These are phyloP conservation scores for Zangia roseola DNA, from an alignment of 768 basidiomycete species.

Conservation along the genomic window DNA sequence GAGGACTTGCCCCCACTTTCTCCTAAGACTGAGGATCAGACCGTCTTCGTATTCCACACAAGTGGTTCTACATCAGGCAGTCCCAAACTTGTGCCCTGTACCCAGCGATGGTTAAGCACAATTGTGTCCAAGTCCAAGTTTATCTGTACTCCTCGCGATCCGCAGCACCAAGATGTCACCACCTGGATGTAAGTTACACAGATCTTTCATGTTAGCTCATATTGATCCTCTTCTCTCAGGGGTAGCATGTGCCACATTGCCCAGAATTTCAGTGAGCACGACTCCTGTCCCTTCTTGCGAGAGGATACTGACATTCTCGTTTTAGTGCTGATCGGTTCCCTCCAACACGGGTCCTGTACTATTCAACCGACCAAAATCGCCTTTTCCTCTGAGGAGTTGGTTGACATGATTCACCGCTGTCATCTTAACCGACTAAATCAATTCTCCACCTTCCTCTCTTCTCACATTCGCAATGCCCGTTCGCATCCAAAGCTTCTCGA, in stretches of 20 bases:
- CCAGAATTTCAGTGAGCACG: slow-evolving; percentile 66
- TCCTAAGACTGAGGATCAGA: slow-evolving; percentile 38
- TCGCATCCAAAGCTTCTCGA: slow-evolving; percentile 59
- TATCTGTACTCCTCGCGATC: slow-evolving; percentile 47
- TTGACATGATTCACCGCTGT: slow-evolving; percentile 67
- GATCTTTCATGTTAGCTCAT: slow-evolving; percentile 16
- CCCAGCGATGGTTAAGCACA: slow-evolving; percentile 62
- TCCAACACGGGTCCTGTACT: slow-evolving; percentile 72
- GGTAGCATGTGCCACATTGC: slow-evolving; percentile 85
- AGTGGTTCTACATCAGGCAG: slow-evolving; percentile 83
- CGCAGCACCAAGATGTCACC: slow-evolving; percentile 62
- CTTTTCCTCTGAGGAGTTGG: slow-evolving; percentile 66
- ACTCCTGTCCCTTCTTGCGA: slow-evolving; percentile 16
- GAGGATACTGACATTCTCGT: slow-evolving; percentile 20
- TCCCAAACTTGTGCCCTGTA: slow-evolving; percentile 76
- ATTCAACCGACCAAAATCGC: slow-evolving; percentile 66
- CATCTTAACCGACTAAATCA: slow-evolving; percentile 74
- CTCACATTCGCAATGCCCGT: slow-evolving; percentile 60
- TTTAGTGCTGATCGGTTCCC: slow-evolving; percentile 61
- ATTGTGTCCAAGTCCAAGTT: slow-evolving; percentile 59
- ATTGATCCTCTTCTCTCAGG: slow-evolving; percentile 46
- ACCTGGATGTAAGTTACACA: slow-evolving; percentile 62
- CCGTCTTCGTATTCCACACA: slow-evolving; percentile 73
- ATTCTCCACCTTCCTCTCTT: slow-evolving; percentile 67
- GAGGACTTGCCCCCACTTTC: slow-evolving; percentile 45